Evolutionary conservation across 345 rosid species (phyloP).

Genomic region (Brassica cretica): DNA sequence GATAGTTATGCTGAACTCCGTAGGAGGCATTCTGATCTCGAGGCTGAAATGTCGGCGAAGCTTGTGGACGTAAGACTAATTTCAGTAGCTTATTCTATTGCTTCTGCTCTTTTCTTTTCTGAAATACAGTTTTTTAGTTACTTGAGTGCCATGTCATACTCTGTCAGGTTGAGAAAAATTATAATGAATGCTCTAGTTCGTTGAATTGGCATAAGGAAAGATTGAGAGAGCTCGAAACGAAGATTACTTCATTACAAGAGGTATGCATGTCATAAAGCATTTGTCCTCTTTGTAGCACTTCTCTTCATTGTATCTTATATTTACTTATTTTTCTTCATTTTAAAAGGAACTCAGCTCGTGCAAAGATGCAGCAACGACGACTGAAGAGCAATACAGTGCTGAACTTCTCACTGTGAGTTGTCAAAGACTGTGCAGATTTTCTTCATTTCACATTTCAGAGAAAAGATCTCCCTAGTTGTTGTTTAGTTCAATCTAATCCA

Average conservation of each 20-base stretch:
- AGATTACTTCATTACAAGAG: constrained; percentile 61
- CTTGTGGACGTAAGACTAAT: constrained; percentile 63
- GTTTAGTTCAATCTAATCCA: constrained; percentile 17
- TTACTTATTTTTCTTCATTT: constrained; percentile 33
- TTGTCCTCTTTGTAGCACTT: constrained; percentile 6
- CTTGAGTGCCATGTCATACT: neutral
- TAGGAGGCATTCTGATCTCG: constrained; percentile 62
- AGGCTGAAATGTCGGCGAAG: constrained; percentile 79
- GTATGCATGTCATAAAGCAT: constrained; percentile 38
- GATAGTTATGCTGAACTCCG: constrained; percentile 64
- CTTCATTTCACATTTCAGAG: constrained; percentile 16
- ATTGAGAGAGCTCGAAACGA: constrained; percentile 66
- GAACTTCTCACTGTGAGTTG: constrained; percentile 82
- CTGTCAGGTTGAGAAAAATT: constrained; percentile 58
- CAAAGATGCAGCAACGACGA: constrained; percentile 67
- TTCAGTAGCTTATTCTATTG: neutral
- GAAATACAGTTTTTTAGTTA: neutral
- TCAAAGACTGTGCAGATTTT: constrained; percentile 4
- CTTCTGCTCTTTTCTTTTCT: neutral
- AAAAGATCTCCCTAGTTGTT: constrained; percentile 5
- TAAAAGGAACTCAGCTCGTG: constrained; percentile 67
- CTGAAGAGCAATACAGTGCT: constrained; percentile 67
- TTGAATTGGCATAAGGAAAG: constrained; percentile 77
- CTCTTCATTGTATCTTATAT: neutral
- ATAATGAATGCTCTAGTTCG: constrained; percentile 62